phyloP scores from a whole-genome alignment of 148 eudicot genomes.

The Bassia scoparia region DNA sequence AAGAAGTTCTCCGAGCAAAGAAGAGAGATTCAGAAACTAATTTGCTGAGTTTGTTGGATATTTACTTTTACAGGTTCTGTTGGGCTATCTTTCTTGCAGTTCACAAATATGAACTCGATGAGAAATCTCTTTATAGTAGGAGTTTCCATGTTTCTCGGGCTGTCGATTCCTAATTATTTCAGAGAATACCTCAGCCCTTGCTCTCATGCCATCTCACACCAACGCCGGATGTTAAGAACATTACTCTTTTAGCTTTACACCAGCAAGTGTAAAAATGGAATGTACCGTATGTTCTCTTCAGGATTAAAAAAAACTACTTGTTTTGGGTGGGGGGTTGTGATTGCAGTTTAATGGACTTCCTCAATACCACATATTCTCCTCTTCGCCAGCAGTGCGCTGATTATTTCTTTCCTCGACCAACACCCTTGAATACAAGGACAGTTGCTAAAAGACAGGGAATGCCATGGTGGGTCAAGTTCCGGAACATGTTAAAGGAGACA shows the following conservation, averaged over 20 bases:
- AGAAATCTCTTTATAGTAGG: conserved; percentile 88
- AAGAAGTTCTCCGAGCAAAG: neutral
- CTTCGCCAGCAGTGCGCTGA: conserved; percentile 89
- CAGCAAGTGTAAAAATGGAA: neutral
- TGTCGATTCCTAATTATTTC: conserved; percentile 91
- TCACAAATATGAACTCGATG: conserved; percentile 98
- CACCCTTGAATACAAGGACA: conserved; percentile 87
- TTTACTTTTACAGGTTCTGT: conserved; percentile 63
- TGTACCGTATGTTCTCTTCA: neutral
- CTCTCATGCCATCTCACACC: conserved; percentile 94
- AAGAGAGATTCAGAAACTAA: neutral
- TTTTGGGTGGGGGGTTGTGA: conserved; percentile 1
- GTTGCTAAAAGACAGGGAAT: conserved; percentile 87
- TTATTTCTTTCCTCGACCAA: conserved; percentile 87
- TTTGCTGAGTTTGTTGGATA: neutral
- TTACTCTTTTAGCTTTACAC: neutral
- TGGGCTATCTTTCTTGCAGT: conserved; percentile 91
- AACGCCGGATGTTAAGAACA: conserved; percentile 78
- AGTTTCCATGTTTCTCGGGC: conserved; percentile 79
- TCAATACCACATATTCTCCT: conserved; percentile 82
- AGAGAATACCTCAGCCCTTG: conserved; percentile 63
- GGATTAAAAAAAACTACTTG: neutral
- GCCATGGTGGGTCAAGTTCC: conserved; percentile 99
- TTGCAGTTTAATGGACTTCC: conserved; percentile 95
- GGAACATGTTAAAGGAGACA: conserved; percentile 95